Percentiles rank a stretch among this genome's conserved stretches.
Conservation (phyloP, 2,329 filamentous ascomycete species). For the Fusarium secorum region DNA sequence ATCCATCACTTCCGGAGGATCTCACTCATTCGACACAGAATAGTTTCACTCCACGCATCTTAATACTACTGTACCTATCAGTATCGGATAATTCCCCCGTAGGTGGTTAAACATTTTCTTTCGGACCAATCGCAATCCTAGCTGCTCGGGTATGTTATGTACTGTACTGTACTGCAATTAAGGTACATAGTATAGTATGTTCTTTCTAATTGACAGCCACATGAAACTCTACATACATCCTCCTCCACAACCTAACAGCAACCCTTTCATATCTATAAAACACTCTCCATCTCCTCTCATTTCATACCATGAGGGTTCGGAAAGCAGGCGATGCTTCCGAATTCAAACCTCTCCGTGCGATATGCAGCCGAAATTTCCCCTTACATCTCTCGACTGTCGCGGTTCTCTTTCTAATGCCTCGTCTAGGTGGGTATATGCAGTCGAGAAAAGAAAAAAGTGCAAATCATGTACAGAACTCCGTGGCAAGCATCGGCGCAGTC, state of each 20-base stretch:
- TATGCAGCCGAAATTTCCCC: neutral
- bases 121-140: neutral
- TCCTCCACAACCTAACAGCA: neutral
- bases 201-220: conserved; percentile 1
- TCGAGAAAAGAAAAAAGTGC: conserved; percentile 9
- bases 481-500: conserved; percentile 17
- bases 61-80: neutral
- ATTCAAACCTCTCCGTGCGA: conserved; percentile 2
- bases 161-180: neutral
- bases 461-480: conserved; percentile 34
- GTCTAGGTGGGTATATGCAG: conserved; percentile 37
- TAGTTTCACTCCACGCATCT: conserved; percentile 1
- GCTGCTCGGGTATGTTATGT: neutral
- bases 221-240: conserved; percentile 24
- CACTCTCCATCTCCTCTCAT: conserved; percentile 7
- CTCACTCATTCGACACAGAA: neutral
- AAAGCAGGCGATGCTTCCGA: neutral
- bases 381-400: neutral
- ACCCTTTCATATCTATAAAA: conserved; percentile 17
- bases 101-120: conserved; percentile 5
- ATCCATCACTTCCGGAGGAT: neutral
- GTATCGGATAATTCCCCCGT: neutral
- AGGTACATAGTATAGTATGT: neutral
- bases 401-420: conserved; percentile 31
- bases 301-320: neutral